Conservation (phyloP, 1,284 basidiomycete genomes). For the Agroathelia rolfsii region DNA sequence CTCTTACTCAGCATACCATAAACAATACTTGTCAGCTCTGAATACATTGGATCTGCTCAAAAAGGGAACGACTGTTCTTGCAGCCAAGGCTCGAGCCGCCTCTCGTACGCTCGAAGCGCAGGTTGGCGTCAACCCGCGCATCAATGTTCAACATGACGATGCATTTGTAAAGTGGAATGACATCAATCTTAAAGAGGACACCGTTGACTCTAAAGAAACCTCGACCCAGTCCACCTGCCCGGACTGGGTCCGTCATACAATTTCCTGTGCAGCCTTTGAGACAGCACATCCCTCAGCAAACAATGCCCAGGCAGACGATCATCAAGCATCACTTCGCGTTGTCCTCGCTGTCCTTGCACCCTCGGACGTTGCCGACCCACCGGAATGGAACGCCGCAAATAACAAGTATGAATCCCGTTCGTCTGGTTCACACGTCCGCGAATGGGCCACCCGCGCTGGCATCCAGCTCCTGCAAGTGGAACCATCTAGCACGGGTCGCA, state of each 20-base stretch:
- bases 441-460: slow-evolving; percentile 58
- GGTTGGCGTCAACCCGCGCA: slow-evolving; percentile 69
- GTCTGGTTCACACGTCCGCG: slow-evolving; percentile 46
- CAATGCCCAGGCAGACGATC: slow-evolving; percentile 12
- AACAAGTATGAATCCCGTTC: slow-evolving; percentile 58
- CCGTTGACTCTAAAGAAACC: slow-evolving; percentile 13
- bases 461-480: slow-evolving; percentile 48
- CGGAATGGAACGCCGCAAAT: slow-evolving; percentile 22
- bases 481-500: slow-evolving; percentile 23
- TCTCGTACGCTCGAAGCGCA: slow-evolving; percentile 76
- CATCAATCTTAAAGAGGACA: slow-evolving; percentile 37
- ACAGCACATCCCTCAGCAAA: slow-evolving; percentile 30
- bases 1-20: slow-evolving; percentile 6
- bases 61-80: slow-evolving; percentile 73
- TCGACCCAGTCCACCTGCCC: slow-evolving; percentile 35
- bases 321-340: slow-evolving; percentile 31
- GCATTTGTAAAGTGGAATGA: slow-evolving; percentile 72
- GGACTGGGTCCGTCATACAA: slow-evolving; percentile 72
- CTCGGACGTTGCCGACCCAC: slow-evolving; percentile 23
- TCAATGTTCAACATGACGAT: slow-evolving; percentile 67
- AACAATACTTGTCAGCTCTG: slow-evolving; percentile 42
- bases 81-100: slow-evolving; percentile 73
- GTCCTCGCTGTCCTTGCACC: slow-evolving; percentile 46
- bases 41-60: slow-evolving; percentile 92
- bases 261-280: slow-evolving; percentile 73